Percentiles rank a stretch among this genome's conserved stretches.
These are phyloP conservation scores for Leucoagaricus sp. DNA, from an alignment of 1,284 basidiomycete genomes.

Conservation along the genomic window DNA sequence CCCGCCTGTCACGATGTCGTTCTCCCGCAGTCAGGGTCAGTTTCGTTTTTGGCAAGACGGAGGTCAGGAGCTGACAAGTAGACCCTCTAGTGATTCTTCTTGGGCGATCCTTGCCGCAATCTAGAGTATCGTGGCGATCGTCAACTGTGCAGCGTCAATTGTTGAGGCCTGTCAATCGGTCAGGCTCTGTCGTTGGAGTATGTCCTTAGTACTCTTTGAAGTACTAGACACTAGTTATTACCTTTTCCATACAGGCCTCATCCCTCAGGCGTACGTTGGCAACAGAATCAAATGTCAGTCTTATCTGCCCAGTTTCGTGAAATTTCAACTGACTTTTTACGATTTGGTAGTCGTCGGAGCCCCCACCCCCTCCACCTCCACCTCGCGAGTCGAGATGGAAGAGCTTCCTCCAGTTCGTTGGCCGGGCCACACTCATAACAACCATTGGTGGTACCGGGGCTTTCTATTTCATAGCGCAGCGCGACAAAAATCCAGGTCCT, in stretches of 20 bases:
- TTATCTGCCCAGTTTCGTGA: not conserved
- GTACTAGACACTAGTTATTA: too few relatives aligned
- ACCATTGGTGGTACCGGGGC: slow-evolving; percentile 58
- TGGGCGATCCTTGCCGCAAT: slow-evolving; percentile 7
- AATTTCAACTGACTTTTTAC: not conserved
- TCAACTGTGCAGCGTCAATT: not conserved
- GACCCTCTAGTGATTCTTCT: slow-evolving; percentile 1
- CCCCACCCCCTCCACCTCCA: slow-evolving; percentile 24
- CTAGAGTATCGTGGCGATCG: slow-evolving; percentile 5
- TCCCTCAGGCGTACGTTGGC: slow-evolving; percentile 23
- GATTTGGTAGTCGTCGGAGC: slow-evolving; percentile 13
- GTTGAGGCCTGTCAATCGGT: not conserved
- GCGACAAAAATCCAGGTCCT: slow-evolving; percentile 76
- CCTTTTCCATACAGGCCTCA: too few relatives aligned
- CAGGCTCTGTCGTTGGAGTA: not conserved
- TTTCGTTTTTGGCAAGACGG: not conserved
- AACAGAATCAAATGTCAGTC: slow-evolving; percentile 13
- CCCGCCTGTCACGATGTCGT: not conserved
- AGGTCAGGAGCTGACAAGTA: not conserved
- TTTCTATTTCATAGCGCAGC: slow-evolving; percentile 80
- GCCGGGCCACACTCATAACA: slow-evolving; percentile 70
- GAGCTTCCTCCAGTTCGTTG: slow-evolving; percentile 64
- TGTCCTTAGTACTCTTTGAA: too few relatives aligned
- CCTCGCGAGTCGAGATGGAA: slow-evolving; percentile 51
- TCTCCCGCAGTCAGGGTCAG: slow-evolving; percentile 12